Conservation (phyloP, 2,329 filamentous ascomycete species). For the Ophiocordyceps robertsii region DNA sequence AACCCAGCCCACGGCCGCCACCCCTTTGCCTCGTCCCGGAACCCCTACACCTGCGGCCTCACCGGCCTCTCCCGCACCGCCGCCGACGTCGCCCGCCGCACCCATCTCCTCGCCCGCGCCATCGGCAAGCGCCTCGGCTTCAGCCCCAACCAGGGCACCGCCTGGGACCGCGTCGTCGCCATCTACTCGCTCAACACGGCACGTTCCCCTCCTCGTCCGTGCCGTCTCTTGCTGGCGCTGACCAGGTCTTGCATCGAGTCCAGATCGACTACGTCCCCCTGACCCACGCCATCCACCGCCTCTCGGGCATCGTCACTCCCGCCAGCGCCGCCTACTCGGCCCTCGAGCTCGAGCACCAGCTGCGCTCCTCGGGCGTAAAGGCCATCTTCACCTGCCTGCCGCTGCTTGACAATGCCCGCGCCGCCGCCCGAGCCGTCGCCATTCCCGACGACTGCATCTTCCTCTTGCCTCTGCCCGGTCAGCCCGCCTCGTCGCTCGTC, state of each 20-base stretch:
- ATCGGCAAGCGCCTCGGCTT: constrained; percentile 60
- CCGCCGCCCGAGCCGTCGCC: constrained; percentile 48
- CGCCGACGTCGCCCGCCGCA: constrained; percentile 48
- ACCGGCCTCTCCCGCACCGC: constrained; percentile 54
- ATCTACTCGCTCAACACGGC: constrained; percentile 75
- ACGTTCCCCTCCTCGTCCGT: constrained; percentile 12
- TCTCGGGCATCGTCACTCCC: constrained; percentile 61
- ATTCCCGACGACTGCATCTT: constrained; percentile 54
- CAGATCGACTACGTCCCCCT: constrained; percentile 64
- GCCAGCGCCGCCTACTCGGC: constrained; percentile 64
- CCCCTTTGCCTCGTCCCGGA: constrained; percentile 46
- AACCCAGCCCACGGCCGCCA: constrained; percentile 56
- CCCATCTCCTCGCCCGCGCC: constrained; percentile 53
- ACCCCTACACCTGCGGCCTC: constrained; percentile 67
- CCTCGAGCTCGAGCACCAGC: constrained; percentile 56
- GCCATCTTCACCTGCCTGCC: constrained; percentile 60
- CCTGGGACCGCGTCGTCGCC: constrained; percentile 71
- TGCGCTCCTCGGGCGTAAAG: constrained; percentile 54
- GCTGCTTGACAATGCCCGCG: constrained; percentile 48
- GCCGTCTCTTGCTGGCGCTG: background rate
- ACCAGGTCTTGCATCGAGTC: background rate
- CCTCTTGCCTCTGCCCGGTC: constrained; percentile 52
- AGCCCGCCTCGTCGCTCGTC: constrained; percentile 42
- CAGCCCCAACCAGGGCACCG: constrained; percentile 53
- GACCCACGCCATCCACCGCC: constrained; percentile 59